Evolutionary conservation across 371 early-diverging fungal species (phyloP).

Genomic region (Mucor irregularis): DNA sequence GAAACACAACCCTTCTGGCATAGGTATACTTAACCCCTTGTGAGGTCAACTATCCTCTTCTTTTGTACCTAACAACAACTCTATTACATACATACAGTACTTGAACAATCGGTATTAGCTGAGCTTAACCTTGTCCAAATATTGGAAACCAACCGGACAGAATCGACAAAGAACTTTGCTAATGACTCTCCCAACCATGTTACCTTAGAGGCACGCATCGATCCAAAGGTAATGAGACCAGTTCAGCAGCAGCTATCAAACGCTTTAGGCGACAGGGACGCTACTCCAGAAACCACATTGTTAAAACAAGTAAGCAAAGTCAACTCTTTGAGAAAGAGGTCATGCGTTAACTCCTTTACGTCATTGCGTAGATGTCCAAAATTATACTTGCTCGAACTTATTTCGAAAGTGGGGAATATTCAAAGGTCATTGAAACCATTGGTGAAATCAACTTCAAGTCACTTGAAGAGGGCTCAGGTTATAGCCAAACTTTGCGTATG

Average conservation of each 20-base stretch:
- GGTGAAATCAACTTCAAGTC: conserved; percentile 8
- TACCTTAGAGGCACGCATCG: conserved; percentile 20
- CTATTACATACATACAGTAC: neutral
- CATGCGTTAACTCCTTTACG: conserved; percentile 4
- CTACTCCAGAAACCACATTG: conserved; percentile 19
- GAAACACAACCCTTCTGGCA: conserved; percentile 63
- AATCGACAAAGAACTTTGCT: neutral
- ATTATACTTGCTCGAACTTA: conserved; percentile 41
- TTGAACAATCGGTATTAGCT: conserved; percentile 14
- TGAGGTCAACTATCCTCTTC: neutral
- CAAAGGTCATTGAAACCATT: conserved; percentile 27
- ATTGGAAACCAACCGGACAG: neutral
- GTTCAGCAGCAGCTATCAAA: conserved; percentile 24
- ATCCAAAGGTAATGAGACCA: conserved; percentile 14
- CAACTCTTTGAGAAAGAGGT: neutral
- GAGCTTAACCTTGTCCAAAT: conserved; percentile 4
- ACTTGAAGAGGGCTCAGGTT: conserved; percentile 31
- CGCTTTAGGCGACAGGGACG: conserved; percentile 19
- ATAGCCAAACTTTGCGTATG: conserved; percentile 42
- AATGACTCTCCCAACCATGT: conserved; percentile 28
- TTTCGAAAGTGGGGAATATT: conserved; percentile 36
- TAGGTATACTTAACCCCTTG: conserved; percentile 36
- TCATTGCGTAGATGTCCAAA: conserved; percentile 29
- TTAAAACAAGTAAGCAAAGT: neutral
- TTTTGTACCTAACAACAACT: neutral